phyloP scores from a whole-genome alignment of 257 asterid genomes.

The Linaria vulgaris region DNA sequence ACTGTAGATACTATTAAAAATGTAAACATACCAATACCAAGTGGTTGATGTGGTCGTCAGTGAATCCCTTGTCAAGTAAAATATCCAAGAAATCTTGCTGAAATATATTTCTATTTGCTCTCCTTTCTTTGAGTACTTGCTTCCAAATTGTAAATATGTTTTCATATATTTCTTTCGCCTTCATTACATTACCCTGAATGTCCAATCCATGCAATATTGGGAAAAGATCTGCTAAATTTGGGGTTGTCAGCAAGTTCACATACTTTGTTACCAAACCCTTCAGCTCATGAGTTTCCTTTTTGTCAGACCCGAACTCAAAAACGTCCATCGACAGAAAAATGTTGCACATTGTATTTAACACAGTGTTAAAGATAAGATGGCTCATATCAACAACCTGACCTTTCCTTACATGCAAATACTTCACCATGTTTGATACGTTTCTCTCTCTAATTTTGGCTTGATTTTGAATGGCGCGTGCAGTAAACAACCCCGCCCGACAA shows the following conservation, averaged over 20 bases:
- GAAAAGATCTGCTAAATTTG: constrained; percentile 15
- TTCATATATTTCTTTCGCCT: neutral
- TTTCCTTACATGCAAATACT: constrained; percentile 8
- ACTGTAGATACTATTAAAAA: no score
- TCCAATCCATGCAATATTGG: constrained; percentile 21
- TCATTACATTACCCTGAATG: constrained; percentile 6
- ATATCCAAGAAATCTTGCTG: constrained; percentile 23
- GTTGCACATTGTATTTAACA: constrained; percentile 7
- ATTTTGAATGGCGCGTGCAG: neutral
- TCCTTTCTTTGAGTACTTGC: constrained; percentile 7
- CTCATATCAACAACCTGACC: constrained; percentile 2
- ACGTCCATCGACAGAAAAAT: constrained; percentile 13
- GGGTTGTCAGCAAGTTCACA: neutral
- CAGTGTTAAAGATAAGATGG: neutral
- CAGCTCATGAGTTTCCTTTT: neutral
- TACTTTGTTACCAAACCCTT: neutral
- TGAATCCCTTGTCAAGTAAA: constrained; percentile 18
- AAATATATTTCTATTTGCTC: constrained; percentile 4
- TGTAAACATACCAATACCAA: constrained; percentile 16
- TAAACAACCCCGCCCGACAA: constrained; percentile 21
- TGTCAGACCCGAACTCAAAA: constrained; percentile 7
- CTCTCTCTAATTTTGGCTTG: constrained; percentile 6
- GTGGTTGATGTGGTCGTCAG: constrained; percentile 20
- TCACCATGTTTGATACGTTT: constrained; percentile 9
- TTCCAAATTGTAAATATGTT: constrained; percentile 8